phyloP scores from a whole-genome alignment of 495 filamentous ascomycete genomes.

The Talaromyces stipitatus region DNA sequence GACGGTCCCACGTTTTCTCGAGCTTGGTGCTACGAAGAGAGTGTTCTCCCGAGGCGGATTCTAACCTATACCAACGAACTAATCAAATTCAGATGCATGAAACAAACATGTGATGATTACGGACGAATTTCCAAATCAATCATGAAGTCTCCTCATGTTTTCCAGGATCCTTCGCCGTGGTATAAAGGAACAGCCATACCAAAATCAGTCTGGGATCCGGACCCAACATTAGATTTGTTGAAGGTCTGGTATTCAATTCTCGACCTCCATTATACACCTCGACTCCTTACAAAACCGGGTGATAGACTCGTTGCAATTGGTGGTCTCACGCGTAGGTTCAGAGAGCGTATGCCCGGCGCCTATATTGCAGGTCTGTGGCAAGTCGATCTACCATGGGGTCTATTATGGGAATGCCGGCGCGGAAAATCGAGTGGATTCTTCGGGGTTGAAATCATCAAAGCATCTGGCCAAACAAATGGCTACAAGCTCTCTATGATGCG shows the following conservation, averaged over 20 bases:
- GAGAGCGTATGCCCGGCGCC: neutral
- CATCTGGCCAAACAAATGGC: neutral
- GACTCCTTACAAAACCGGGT: neutral
- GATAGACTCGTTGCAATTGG: neutral
- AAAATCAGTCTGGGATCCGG: neutral
- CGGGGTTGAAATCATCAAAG: neutral
- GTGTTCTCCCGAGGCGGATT: neutral
- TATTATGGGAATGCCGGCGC: neutral
- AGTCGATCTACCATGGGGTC: neutral
- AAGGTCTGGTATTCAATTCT: neutral
- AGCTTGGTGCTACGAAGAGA: constrained; percentile 1
- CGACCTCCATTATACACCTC: neutral
- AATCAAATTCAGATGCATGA: neutral
- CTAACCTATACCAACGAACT: neutral
- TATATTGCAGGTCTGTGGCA: neutral
- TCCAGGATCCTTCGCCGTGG: neutral
- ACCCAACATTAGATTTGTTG: neutral
- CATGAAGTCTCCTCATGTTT: neutral
- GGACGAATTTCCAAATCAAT: neutral
- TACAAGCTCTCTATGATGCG: neutral
- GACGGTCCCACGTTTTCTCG: neutral
- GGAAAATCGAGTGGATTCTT: neutral
- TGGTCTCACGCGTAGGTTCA: neutral
- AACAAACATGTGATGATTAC: neutral
- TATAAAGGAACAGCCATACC: neutral